Conservation (phyloP, 2,329 filamentous ascomycete genomes). For the Talaromyces sp. region DNA sequence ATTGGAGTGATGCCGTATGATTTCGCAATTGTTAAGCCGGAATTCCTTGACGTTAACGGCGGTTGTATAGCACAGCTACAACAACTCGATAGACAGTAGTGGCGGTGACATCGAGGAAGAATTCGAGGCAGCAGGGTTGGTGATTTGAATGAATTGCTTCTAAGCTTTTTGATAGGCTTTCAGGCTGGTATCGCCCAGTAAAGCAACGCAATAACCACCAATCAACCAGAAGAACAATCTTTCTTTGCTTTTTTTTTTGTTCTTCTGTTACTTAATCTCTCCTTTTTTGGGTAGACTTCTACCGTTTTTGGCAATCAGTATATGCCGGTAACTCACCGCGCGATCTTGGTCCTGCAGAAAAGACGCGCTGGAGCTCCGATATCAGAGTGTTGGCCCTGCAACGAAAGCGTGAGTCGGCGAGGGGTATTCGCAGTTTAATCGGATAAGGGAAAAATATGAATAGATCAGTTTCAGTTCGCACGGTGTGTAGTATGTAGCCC, state of each 20-base stretch:
- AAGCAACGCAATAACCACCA: not conserved
- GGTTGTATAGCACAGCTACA: slow-evolving; percentile 17
- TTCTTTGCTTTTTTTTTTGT: slow-evolving; percentile 7
- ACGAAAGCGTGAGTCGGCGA: slow-evolving; percentile 14
- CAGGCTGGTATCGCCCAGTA: not conserved
- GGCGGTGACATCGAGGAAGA: slow-evolving; percentile 9
- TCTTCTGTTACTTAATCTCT: not conserved
- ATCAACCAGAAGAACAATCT: not conserved
- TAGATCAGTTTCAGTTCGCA: not conserved
- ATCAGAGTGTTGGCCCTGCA: slow-evolving; percentile 18
- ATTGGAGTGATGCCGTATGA: slow-evolving; percentile 27
- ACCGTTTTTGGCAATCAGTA: slow-evolving; percentile 6
- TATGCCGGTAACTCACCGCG: slow-evolving; percentile 4
- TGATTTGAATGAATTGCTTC: not conserved
- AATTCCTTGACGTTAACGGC: not conserved
- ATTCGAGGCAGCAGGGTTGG: not conserved
- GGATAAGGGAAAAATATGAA: slow-evolving; percentile 9
- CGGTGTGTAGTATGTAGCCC: not conserved
- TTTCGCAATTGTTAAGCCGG: not conserved
- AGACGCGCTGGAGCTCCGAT: slow-evolving; percentile 5
- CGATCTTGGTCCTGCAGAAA: slow-evolving; percentile 13
- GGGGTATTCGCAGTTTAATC: slow-evolving; percentile 15
- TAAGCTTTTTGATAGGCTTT: not conserved
- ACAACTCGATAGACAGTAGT: slow-evolving; percentile 5
- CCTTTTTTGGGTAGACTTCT: slow-evolving; percentile 1